Evolutionary conservation across 73 alveolate species (phyloP), one percentile per base, ranked within the genome.

Genomic region (Paramecium pentaurelia): DNA sequence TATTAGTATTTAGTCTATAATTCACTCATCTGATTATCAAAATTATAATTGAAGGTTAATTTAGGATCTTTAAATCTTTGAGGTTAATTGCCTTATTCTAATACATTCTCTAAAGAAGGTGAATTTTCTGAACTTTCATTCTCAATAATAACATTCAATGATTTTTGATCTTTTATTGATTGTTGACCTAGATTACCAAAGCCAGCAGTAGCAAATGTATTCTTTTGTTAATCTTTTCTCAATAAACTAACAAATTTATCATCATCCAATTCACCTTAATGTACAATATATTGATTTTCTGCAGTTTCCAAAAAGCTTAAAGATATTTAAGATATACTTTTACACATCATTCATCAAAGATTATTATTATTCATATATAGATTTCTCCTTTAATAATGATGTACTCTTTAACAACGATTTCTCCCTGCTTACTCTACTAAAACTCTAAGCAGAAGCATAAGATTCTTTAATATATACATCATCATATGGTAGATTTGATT

Each of bases 261-360:
- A 80, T 80, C 91, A 47, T 80, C 91, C 84, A 64, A 8, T n/a
- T 73, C 87, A 37, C 87, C 87, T 73, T 73, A 32, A 36, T 73
- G 37, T 12, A 9, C 34, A 36, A 73, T 73, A 37, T 34, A 73
- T 40, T 73, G n/a, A 12, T 73, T 73, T 0, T 73, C 60, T 12
- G 87, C 28, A 12, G 84, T 18, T 73, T 73, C 87, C 38, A 73
- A 12, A 34, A 40, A 73, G 0, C 60, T 34, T 40, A 0, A 27
- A 49, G 40, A 11, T 16, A 27, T 4, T 22, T 28, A 6, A 12
- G 2, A 64, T 64, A 28, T 32, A 32, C 12, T 1, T 25, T 22
- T 64, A 64, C 84, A 27, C 84, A 27, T 64, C 84, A 64, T 64
- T 64, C 0, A 64, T 64, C 28, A 25, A 32, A 25, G 84, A 64